Evolutionary conservation across 164 flowering plant species (phyloP).

Genomic region (Santalum album): DNA sequence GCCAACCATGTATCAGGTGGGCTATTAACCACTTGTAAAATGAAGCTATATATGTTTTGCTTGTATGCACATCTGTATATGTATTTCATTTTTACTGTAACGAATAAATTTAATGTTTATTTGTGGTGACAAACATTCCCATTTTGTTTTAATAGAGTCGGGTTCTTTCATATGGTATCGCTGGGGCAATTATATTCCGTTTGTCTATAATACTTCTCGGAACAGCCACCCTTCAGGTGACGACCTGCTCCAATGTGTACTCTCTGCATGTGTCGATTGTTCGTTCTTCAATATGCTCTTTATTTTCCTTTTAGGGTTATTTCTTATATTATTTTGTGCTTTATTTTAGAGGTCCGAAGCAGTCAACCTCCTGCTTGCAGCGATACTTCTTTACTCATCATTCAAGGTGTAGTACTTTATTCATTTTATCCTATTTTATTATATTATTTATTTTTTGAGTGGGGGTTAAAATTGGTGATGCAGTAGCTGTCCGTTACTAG

Average conservation of each 20-base stretch:
- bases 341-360: conserved; percentile 74
- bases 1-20: conserved; percentile 73
- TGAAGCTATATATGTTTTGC: neutral
- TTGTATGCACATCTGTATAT: neutral
- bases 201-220: conserved; percentile 81
- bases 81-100: neutral
- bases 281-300: neutral
- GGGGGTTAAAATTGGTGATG: too few species aligned
- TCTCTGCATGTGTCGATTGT: neutral
- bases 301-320: conserved; percentile 2
- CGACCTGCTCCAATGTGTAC: neutral
- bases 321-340: conserved; percentile 10
- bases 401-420: conserved; percentile 48
- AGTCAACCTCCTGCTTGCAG: conserved; percentile 76
- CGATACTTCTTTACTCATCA: conserved; percentile 70
- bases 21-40: neutral
- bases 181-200: conserved; percentile 88
- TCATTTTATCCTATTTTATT: too few species aligned
- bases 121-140: conserved; percentile 7
- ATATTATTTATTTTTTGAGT: too few species aligned
- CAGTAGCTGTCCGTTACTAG: too few species aligned
- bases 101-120: conserved; percentile 1
- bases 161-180: conserved; percentile 93
- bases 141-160: conserved; percentile 38
- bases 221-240: conserved; percentile 84